Base-by-base conservation (phyloP, 75 land plant species). In the Selaginella tamariscina region DNA sequence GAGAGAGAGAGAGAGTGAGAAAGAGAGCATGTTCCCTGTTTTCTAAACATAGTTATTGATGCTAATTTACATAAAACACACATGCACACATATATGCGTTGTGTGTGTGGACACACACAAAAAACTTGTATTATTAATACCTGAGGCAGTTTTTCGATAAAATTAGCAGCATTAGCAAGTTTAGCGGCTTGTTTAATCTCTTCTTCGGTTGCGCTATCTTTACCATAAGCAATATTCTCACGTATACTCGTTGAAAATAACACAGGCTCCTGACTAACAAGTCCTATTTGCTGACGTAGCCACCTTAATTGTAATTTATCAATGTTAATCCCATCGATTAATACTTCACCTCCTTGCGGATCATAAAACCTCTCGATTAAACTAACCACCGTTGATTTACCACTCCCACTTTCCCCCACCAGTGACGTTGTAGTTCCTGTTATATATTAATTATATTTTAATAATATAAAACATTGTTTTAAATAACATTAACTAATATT, bases 81-180 rank as follows among this genome's bases (percentile, higher is more conserved):
- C n/a, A n/a, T n/a, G n/a, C n/a, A n/a, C n/a, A n/a, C n/a, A n/a
- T n/a, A n/a, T n/a, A n/a, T n/a, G n/a, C n/a, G n/a, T n/a, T n/a
- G n/a, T n/a, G n/a, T n/a, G n/a, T n/a, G n/a, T n/a, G n/a, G n/a
- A n/a, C n/a, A n/a, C n/a, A n/a, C n/a, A n/a, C n/a, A n/a, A n/a
- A n/a, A n/a, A n/a, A n/a, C n/a, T n/a, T n/a, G n/a, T n/a, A n/a
- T n/a, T n/a, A n/a, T n/a, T n/a, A n/a, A n/a, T n/a, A 91, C 97
- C 86, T 90, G n/a, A 24, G 96, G 96, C 78, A 90, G 56, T 55
- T 84, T 88, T 65, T 82, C 82, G 55, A 95, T 95, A 79, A 94
- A 94, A 15, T 79, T 90, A n/a, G 86, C 69, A 62, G 88, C 96
- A 79, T 89, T 94, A 0, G 99, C 99, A 33, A 90, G 84, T 56